Conservation (phyloP, 176 grass and related monocot genomes). For the Metroxylon sagu region DNA sequence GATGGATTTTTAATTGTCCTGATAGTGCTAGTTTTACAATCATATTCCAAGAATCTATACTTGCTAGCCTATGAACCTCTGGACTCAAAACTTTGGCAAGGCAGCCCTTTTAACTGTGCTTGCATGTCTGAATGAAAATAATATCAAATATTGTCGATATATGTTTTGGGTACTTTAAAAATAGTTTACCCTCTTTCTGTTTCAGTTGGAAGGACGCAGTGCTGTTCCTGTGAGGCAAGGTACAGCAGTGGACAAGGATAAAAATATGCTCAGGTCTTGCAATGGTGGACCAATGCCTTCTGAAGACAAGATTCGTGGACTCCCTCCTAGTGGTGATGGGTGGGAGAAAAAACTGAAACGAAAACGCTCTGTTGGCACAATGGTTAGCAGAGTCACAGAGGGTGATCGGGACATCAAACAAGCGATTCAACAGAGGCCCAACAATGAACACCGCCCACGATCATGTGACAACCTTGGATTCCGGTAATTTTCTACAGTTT, state of each 20-base stretch:
- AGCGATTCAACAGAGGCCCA: conserved; percentile 25
- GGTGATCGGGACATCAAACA: conserved; percentile 44
- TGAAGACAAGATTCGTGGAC: conserved; percentile 53
- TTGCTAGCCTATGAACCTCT: too few relatives aligned
- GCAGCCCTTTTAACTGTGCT: too few relatives aligned
- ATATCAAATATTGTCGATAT: too few relatives aligned
- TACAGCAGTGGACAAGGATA: conserved; percentile 52
- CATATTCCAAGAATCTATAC: too few relatives aligned
- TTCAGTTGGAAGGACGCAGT: conserved; percentile 56
- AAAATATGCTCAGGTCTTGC: conserved; percentile 30
- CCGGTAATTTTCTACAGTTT: conserved; percentile 17
- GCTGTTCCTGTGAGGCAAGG: conserved; percentile 43
- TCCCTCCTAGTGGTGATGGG: conserved; percentile 58
- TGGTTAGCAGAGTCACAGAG: conserved; percentile 56
- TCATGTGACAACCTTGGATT: conserved; percentile 27
- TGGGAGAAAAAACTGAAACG: conserved; percentile 75
- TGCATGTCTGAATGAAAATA: too few relatives aligned
- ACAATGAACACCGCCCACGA: conserved; percentile 30
- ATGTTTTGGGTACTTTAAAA: too few relatives aligned
- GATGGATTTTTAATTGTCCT: too few relatives aligned
- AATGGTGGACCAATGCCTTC: conserved; percentile 23
- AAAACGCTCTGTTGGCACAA: conserved; percentile 61
- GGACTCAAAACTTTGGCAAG: too few relatives aligned
- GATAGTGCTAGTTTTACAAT: too few relatives aligned
- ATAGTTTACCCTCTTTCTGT: background rate